A percentile compares a stretch with the other conserved stretches of the same genome.
These are phyloP conservation scores for Carex pumila DNA, from an alignment of 176 grass and related monocot genomes.

Conservation along the genomic window DNA sequence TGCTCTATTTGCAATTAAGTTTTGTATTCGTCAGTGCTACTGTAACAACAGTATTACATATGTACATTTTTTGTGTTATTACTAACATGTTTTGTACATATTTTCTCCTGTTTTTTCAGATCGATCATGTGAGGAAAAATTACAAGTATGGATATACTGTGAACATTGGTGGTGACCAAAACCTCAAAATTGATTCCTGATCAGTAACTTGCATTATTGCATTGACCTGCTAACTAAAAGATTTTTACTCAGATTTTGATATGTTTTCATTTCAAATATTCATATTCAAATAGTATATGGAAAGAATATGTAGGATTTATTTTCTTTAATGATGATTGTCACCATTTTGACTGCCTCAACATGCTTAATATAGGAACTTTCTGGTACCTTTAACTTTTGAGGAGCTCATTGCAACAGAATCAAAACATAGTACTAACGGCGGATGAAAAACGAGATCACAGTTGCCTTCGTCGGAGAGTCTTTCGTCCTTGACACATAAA, in stretches of 20 bases:
- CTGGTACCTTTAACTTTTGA: too few species aligned
- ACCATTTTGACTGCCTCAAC: too few species aligned
- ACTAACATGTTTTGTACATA: not conserved
- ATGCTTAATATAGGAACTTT: too few species aligned
- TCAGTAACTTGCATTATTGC: too few species aligned
- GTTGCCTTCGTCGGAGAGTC: too few species aligned
- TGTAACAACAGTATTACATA: not conserved
- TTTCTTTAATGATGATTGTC: not conserved
- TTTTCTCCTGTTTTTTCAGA: conserved; percentile 32
- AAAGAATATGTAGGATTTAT: not conserved
- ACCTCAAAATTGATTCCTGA: too few species aligned
- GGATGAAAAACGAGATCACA: too few species aligned
- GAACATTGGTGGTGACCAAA: too few species aligned
- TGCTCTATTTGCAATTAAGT: not conserved
- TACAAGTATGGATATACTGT: not conserved
- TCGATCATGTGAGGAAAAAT: conserved; percentile 64
- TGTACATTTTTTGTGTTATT: not conserved
- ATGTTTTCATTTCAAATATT: not conserved
- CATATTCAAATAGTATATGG: too few species aligned
- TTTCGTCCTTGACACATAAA: too few species aligned
- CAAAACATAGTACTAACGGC: too few species aligned
- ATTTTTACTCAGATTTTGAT: not conserved
- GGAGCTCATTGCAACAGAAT: too few species aligned
- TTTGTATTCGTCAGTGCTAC: not conserved
- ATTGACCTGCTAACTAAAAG: not conserved